Percentiles rank a stretch among this genome's conserved stretches.
Conservation (phyloP, 805 yeast genomes). For the Ogataea degrootiae region DNA sequence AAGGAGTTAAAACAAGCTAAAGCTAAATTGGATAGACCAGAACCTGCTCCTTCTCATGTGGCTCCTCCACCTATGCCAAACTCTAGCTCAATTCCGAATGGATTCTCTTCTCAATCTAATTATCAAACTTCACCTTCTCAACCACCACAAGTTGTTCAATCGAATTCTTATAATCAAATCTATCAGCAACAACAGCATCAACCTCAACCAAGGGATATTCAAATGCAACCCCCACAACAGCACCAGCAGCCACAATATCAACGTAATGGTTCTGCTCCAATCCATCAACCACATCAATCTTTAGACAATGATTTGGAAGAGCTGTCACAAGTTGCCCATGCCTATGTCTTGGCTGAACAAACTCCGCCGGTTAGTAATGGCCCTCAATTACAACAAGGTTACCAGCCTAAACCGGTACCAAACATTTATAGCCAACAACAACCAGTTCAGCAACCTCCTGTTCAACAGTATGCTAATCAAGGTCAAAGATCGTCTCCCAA, state of each 20-base stretch:
- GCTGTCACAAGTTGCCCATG: constrained; percentile 28
- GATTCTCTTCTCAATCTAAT: constrained; percentile 16
- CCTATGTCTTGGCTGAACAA: constrained; percentile 25
- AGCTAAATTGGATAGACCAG: constrained; percentile 22
- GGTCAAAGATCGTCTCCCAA: constrained; percentile 9
- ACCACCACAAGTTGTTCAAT: constrained; percentile 10
- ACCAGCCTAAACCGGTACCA: constrained; percentile 18
- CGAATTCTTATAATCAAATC: constrained; percentile 1
- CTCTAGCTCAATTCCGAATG: constrained; percentile 5
- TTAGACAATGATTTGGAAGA: constrained; percentile 28
- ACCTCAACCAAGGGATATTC: background rate
- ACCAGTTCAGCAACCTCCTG: constrained; percentile 19
- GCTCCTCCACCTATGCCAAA: constrained; percentile 10
- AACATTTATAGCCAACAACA: constrained; percentile 18
- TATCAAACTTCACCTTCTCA: constrained; percentile 7
- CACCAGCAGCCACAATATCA: background rate
- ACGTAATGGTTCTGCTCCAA: background rate
- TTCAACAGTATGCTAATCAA: constrained; percentile 6
- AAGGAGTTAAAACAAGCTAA: constrained; percentile 16
- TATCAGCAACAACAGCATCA: constrained; percentile 2
- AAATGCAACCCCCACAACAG: constrained; percentile 5
- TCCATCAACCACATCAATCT: constrained; percentile 10
- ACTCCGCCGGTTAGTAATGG: constrained; percentile 15
- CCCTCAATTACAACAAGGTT: constrained; percentile 15
- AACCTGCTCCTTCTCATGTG: constrained; percentile 4